A percentile compares a stretch with the other conserved stretches of the same genome.
These are phyloP conservation scores for Sporodiniella umbellata DNA, from an alignment of 371 early-diverging fungal species.

Conservation along the genomic window DNA sequence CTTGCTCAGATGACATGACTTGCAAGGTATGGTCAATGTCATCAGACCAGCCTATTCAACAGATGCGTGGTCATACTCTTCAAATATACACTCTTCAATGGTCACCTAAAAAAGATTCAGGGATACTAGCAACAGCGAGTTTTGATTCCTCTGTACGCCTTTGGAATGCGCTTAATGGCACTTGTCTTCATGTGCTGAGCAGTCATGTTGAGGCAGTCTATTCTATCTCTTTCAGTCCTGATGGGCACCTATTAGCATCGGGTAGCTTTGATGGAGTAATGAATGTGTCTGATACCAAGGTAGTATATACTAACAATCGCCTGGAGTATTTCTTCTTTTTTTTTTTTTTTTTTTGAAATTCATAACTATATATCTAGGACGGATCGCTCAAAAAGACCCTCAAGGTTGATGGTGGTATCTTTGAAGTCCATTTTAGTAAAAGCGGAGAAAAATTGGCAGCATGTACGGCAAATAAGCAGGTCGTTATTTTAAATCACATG, in stretches of 20 bases:
- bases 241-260: conserved; percentile 78
- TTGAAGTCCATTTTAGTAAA: conserved; percentile 74
- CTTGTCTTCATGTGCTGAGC: conserved; percentile 69
- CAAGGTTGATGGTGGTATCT: conserved; percentile 70
- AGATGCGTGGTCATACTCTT: conserved; percentile 68
- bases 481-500: conserved; percentile 19
- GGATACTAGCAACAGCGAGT: conserved; percentile 76
- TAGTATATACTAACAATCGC: conserved; percentile 13
- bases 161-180: conserved; percentile 81
- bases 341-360: background rate
- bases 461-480: conserved; percentile 53
- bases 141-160: conserved; percentile 88
- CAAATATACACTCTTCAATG: conserved; percentile 81
- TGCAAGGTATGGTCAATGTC: conserved; percentile 61
- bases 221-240: conserved; percentile 83
- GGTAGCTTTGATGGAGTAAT: conserved; percentile 86
- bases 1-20: conserved; percentile 90
- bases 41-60: conserved; percentile 48
- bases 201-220: conserved; percentile 83
- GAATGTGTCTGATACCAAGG: conserved; percentile 80
- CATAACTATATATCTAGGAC: conserved; percentile 35
- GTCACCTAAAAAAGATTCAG: conserved; percentile 36
- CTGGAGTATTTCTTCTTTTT: too few relatives aligned
- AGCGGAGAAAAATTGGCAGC: conserved; percentile 54
- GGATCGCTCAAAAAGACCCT: conserved; percentile 66